Evolutionary conservation across 805 yeast species (phyloP).

Genomic region (Candida michaelii): DNA sequence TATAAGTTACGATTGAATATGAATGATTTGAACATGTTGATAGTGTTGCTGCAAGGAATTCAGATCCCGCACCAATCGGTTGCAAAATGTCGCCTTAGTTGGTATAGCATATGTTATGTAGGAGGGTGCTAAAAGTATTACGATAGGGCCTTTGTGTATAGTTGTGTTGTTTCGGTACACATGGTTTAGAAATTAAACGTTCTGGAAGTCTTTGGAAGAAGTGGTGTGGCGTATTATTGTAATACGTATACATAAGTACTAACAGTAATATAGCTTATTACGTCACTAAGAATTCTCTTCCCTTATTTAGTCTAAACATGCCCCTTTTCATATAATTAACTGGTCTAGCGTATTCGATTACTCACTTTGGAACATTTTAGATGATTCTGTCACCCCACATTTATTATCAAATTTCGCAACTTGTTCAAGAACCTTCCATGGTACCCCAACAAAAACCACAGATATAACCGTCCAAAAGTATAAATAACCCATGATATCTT

Average conservation of each 20-base stretch:
- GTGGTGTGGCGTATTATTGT: no score
- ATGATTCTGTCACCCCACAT: constrained; percentile 2
- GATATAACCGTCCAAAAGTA: no score
- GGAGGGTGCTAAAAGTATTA: background rate
- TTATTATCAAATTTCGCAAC: constrained; percentile 4
- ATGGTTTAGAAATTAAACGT: background rate
- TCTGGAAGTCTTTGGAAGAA: no score
- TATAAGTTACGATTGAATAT: constrained; percentile 3
- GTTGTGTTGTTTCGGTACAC: no score
- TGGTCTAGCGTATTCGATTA: no score
- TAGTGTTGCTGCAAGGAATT: constrained; percentile 1
- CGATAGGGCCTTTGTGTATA: no score
- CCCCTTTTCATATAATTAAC: no score
- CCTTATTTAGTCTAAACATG: no score
- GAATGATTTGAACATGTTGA: background rate
- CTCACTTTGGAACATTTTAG: constrained; percentile 1
- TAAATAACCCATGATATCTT: background rate
- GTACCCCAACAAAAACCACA: no score
- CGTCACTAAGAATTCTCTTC: no score
- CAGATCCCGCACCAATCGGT: constrained; percentile 3
- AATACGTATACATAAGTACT: no score
- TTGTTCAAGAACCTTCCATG: constrained; percentile 1
- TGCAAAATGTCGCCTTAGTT: background rate
- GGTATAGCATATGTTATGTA: background rate
- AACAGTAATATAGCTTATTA: no score